A percentile compares a stretch with the other conserved stretches of the same genome.
Evolutionary conservation across 768 basidiomycete genomes (phyloP).

Genomic region (Rhodotorula babjevae): DNA sequence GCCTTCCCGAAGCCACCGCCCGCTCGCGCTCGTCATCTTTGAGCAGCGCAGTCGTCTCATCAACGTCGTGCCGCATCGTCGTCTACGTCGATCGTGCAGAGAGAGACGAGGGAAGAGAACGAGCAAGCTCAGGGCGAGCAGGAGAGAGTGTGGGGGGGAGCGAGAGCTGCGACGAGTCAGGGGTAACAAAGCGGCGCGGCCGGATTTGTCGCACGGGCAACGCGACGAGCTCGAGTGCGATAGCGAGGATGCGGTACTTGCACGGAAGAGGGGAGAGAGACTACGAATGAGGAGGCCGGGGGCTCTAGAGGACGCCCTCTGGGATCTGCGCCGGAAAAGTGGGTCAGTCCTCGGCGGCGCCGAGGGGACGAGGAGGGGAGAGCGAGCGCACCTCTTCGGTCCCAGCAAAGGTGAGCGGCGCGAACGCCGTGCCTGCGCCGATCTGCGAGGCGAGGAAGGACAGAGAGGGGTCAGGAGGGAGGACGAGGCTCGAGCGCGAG

Average conservation of each 20-base stretch:
- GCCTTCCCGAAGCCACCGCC: background rate
- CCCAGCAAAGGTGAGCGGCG: slow-evolving; percentile 79
- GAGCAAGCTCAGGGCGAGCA: too few species aligned
- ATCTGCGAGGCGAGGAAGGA: slow-evolving; percentile 86
- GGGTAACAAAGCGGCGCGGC: background rate
- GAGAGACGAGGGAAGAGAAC: background rate
- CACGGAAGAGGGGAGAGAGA: background rate
- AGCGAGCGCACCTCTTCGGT: slow-evolving; percentile 41
- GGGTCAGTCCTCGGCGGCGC: background rate
- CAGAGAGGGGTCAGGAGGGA: slow-evolving; percentile 50
- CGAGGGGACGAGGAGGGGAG: too few species aligned
- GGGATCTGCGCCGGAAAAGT: slow-evolving; percentile 1
- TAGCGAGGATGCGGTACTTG: background rate
- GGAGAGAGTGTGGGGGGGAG: too few species aligned
- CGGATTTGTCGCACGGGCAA: too few species aligned
- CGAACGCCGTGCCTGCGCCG: slow-evolving; percentile 78
- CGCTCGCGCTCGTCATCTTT: background rate
- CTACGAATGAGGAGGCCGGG: background rate
- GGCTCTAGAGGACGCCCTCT: slow-evolving; percentile 8
- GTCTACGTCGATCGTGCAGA: background rate
- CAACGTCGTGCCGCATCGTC: background rate
- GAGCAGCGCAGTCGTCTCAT: background rate
- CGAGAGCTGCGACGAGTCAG: background rate
- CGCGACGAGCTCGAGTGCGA: too few species aligned
- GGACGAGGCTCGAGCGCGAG: background rate